Evolutionary conservation across 805 yeast species (phyloP), one percentile per base, ranked within the genome.

Genomic region (Saccharomycopsis oosterbeekiorum): DNA sequence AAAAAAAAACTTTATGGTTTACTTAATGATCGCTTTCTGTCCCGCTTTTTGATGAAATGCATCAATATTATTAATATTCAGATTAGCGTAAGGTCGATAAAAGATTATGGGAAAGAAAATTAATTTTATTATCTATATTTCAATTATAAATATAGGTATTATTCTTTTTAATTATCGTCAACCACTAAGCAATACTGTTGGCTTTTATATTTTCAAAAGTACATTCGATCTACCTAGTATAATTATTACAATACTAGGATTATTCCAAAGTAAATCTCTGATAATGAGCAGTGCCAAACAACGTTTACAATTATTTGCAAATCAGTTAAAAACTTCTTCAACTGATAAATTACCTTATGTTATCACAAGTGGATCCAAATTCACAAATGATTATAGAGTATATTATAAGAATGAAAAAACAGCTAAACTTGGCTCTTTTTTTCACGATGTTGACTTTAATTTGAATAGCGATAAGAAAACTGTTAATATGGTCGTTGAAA

Each of bases 401-500:
- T 79, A 75, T 37, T 67, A 65, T 41, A 68, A 69, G 9, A 67
- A 72, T 47, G 65, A 76, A 12, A 65, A 70, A 6, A 72, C 75
- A 62, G 81, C 81, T 2, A 73, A 77, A 63, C 67, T 81, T 6
- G 81, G 83, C 1, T 85, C 91, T 0, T 85, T 73, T 69, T 85
- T 88, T 74, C 96, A 88, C 69, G 96, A 88, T 69, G 74, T 86
- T 2, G 90, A 92, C 1, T 66, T 87, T 10, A 75, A 74, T 11
- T 70, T 84, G 9, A 74, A 84, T 64, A 63, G 66, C n/a, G 67
- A 68, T 0, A 68, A 66, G 2, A 73, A 70, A 29, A 78, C 82
- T 0, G 84, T 83, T 17, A 80, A 81, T 67, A 84, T 86, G 84
- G 78, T 88, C 62, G 85, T 85, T 36, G 96, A 88, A 70, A 86